phyloP scores from a whole-genome alignment of 805 yeast genomes.

The Diddensiella transvaalensis region DNA sequence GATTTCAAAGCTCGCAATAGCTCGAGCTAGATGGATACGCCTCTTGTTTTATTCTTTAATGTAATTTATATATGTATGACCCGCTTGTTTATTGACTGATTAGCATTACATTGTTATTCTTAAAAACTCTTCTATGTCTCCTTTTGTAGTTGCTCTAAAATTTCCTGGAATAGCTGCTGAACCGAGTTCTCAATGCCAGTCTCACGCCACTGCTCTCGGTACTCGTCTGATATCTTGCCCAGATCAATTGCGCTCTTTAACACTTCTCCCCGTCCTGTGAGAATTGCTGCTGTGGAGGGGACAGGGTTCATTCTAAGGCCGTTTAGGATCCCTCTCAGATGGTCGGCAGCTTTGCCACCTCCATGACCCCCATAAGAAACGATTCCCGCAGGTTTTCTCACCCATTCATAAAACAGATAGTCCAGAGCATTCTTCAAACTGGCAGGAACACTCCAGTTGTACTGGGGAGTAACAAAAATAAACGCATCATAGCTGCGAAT shows the following conservation, averaged over 20 bases:
- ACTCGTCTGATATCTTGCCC: neutral
- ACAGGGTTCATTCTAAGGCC: slow-evolving; percentile 7
- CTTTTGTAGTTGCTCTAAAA: neutral
- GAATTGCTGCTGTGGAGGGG: neutral
- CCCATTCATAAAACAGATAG: slow-evolving; percentile 36
- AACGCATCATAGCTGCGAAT: slow-evolving; percentile 25
- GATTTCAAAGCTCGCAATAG: slow-evolving; percentile 7
- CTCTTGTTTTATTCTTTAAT: too few species aligned
- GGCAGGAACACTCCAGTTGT: slow-evolving; percentile 40
- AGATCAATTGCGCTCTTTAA: neutral
- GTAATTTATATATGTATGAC: too few species aligned
- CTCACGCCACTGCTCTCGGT: neutral
- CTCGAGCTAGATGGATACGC: too few species aligned
- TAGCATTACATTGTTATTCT: too few species aligned
- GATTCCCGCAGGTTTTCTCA: slow-evolving; percentile 34
- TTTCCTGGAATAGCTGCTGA: neutral
- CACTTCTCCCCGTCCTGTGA: too few species aligned
- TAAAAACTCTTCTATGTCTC: neutral
- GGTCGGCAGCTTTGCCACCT: slow-evolving; percentile 30
- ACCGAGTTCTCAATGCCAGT: neutral
- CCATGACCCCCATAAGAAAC: slow-evolving; percentile 36
- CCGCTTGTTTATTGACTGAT: too few species aligned
- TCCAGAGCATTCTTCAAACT: slow-evolving; percentile 39
- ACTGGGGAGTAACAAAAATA: slow-evolving; percentile 38
- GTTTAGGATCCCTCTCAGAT: slow-evolving; percentile 17